These are phyloP conservation scores for Eucalyptus grandis DNA, from an alignment of 345 rosid species.

Conservation along the genomic window DNA sequence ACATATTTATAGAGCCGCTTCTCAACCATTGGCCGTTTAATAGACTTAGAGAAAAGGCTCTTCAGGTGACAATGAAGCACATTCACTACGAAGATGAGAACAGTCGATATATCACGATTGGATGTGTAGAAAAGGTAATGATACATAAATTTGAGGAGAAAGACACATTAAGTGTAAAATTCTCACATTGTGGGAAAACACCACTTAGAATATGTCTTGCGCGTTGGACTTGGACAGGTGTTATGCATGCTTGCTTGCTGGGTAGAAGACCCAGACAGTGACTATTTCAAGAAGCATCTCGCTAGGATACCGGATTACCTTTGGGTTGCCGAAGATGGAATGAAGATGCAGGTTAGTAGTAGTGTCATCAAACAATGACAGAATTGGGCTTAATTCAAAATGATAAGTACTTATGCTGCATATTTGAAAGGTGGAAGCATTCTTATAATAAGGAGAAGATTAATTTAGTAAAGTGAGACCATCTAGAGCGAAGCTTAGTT, in stretches of 20 bases:
- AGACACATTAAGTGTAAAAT: not conserved
- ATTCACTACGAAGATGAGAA: conserved; percentile 32
- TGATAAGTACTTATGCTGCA: not conserved
- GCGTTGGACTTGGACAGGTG: conserved; percentile 5
- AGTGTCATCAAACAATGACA: not conserved
- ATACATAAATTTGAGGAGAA: not conserved
- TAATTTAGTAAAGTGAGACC: not conserved
- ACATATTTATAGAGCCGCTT: conserved; percentile 17
- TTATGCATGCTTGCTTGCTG: conserved; percentile 57
- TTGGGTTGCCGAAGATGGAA: conserved; percentile 67
- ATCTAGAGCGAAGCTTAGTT: not conserved
- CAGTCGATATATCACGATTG: conserved; percentile 28
- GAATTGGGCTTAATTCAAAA: not conserved
- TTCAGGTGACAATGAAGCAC: conserved; percentile 11
- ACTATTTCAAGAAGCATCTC: conserved; percentile 41
- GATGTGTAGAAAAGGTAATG: conserved; percentile 22
- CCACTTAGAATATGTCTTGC: not conserved
- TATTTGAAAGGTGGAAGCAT: not conserved
- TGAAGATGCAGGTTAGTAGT: conserved; percentile 37
- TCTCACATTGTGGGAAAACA: not conserved
- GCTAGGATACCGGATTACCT: conserved; percentile 37
- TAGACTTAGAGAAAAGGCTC: conserved; percentile 16
- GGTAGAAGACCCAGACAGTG: conserved; percentile 56
- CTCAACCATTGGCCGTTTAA: conserved; percentile 27
- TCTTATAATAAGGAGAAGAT: not conserved